Evolutionary conservation across 1,139 yeast genomes (phyloP).

Genomic region (Yarrowia galli): DNA sequence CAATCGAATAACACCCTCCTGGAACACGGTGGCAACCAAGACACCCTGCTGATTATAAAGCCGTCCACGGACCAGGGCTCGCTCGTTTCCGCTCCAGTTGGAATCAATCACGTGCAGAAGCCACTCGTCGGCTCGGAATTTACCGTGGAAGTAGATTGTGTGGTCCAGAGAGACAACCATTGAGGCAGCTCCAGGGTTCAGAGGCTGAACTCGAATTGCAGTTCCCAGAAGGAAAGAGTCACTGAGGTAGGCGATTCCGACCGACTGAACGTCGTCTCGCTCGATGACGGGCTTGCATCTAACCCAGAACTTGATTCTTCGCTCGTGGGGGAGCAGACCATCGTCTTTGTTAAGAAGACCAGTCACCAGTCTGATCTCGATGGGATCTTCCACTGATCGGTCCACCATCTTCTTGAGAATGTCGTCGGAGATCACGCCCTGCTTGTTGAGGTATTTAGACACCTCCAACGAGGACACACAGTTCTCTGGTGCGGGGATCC

Average conservation of each 20-base stretch:
- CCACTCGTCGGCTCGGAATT: conserved; percentile 63
- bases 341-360: conserved; percentile 35
- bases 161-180: conserved; percentile 72
- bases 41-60: conserved; percentile 60
- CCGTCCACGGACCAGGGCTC: conserved; percentile 67
- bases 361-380: conserved; percentile 33
- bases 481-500: conserved; percentile 28
- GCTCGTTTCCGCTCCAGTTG: conserved; percentile 60
- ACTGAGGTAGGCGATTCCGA: conserved; percentile 67
- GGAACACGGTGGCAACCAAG: conserved; percentile 68
- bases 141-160: conserved; percentile 69
- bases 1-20: conserved; percentile 58
- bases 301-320: conserved; percentile 52
- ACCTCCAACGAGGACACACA: conserved; percentile 31
- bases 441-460: conserved; percentile 32
- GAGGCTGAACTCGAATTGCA: conserved; percentile 55
- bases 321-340: conserved; percentile 32
- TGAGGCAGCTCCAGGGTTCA: conserved; percentile 54
- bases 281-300: conserved; percentile 53
- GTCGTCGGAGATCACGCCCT: conserved; percentile 20
- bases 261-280: conserved; percentile 58
- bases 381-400: conserved; percentile 30
- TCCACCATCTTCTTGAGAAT: conserved; percentile 31
- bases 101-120: conserved; percentile 60
- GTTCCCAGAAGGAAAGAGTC: conserved; percentile 66